Evolutionary conservation across 148 eudicot genomes (phyloP).

Genomic region (Euryodendron excelsum): DNA sequence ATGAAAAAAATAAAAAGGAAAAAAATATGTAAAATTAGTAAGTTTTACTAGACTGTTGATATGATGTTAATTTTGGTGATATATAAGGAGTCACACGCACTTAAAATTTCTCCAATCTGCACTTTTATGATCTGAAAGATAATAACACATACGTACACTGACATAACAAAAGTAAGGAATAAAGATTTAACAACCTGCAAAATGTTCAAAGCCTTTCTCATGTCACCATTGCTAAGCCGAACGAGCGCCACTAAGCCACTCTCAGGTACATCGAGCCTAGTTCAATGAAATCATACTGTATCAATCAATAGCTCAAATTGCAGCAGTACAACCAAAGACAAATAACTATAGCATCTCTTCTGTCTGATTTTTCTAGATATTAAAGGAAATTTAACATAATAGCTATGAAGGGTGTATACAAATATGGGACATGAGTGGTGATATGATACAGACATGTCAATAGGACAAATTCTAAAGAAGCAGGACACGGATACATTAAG

Average conservation of each 20-base stretch:
- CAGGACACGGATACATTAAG: no score
- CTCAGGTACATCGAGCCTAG: slow-evolving; percentile 85
- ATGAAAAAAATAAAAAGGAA: no score
- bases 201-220: slow-evolving; percentile 95
- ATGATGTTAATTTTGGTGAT: neutral
- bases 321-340: neutral
- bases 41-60: no score
- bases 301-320: neutral
- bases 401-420: neutral
- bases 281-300: neutral
- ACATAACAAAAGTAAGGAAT: neutral
- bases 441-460: no score
- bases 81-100: neutral
- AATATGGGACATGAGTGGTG: no score
- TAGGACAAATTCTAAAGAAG: no score
- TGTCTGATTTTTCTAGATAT: neutral
- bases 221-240: slow-evolving; percentile 90
- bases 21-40: neutral
- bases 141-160: neutral
- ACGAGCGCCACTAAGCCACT: slow-evolving; percentile 82
- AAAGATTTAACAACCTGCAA: slow-evolving; percentile 57
- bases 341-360: neutral
- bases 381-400: no score
- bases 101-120: neutral
- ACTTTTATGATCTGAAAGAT: neutral